A percentile compares a stretch with the other conserved stretches of the same genome.
Evolutionary conservation across 208 protist species (phyloP).

Genomic region (Trypanosoma cruzi): DNA sequence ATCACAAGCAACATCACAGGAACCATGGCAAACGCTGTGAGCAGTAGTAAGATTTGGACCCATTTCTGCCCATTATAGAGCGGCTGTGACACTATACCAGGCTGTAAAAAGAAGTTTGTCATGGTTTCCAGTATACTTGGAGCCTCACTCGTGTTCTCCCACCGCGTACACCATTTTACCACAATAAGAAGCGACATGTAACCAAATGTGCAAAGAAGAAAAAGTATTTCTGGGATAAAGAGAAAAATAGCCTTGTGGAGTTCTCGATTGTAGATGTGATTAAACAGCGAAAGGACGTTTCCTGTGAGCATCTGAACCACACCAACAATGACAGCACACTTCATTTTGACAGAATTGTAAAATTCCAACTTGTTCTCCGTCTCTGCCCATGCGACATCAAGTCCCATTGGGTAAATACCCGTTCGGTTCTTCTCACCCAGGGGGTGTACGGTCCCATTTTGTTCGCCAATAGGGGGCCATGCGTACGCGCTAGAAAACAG

Average conservation of each 20-base stretch:
- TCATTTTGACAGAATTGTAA: conserved; percentile 99
- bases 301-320: conserved; percentile 97
- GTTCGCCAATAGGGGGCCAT: conserved; percentile 41
- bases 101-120: conserved; percentile 39
- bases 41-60: conserved; percentile 77
- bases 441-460: conserved; percentile 38
- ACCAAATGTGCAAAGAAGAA: conserved; percentile 94
- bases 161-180: conserved; percentile 93
- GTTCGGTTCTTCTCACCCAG: conserved; percentile 29
- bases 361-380: conserved; percentile 97
- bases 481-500: conserved; percentile 83
- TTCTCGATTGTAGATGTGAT: conserved; percentile 92
- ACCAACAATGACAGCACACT: conserved; percentile 97
- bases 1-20: conserved; percentile 92
- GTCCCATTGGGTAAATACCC: conserved; percentile 66
- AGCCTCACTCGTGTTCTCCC: conserved; percentile 59
- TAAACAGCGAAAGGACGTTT: conserved; percentile 91
- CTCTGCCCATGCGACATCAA: conserved; percentile 91
- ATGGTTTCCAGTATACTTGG: conserved; percentile 89
- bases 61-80: conserved; percentile 54
- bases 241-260: conserved; percentile 85
- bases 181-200: conserved; percentile 98
- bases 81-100: not conserved
- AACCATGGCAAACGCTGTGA: conserved; percentile 76
- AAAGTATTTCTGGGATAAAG: conserved; percentile 97